Percentiles rank a stretch among this genome's conserved stretches.
Evolutionary conservation across 257 asterid genomes (phyloP).

Genomic region (Pogostemon cablin): DNA sequence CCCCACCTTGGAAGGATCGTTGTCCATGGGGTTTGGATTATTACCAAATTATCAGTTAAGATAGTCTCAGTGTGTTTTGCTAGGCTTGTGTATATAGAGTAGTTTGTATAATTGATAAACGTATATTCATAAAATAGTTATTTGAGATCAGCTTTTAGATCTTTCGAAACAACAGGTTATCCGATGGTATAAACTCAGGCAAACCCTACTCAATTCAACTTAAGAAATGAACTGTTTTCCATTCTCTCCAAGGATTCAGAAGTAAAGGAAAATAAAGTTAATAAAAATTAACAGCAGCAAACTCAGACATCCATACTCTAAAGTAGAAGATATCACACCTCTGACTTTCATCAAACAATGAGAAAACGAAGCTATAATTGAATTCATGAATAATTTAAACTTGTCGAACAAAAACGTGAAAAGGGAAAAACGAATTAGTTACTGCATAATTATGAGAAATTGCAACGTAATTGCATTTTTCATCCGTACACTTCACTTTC

Average conservation of each 20-base stretch:
- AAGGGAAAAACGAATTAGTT: no score
- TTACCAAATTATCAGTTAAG: neutral
- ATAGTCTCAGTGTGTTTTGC: neutral
- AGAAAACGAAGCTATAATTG: neutral
- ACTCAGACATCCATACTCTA: conserved; percentile 9
- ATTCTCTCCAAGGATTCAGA: neutral
- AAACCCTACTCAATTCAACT: neutral
- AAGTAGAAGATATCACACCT: neutral
- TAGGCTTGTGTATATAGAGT: neutral
- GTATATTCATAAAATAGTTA: neutral
- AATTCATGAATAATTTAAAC: neutral
- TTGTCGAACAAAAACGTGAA: no score
- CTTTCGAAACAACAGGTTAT: neutral
- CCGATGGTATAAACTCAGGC: neutral
- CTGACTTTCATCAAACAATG: neutral
- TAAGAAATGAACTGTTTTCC: no score
- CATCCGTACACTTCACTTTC: no score
- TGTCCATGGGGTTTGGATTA: neutral
- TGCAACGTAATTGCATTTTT: no score
- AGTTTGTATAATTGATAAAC: neutral
- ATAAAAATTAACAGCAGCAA: neutral
- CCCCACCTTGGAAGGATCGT: neutral
- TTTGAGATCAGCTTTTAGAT: neutral
- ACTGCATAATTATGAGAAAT: no score
- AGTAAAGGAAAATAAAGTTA: neutral